Base-by-base conservation (phyloP, 805 yeast genomes). In the Yarrowia sp. region DNA sequence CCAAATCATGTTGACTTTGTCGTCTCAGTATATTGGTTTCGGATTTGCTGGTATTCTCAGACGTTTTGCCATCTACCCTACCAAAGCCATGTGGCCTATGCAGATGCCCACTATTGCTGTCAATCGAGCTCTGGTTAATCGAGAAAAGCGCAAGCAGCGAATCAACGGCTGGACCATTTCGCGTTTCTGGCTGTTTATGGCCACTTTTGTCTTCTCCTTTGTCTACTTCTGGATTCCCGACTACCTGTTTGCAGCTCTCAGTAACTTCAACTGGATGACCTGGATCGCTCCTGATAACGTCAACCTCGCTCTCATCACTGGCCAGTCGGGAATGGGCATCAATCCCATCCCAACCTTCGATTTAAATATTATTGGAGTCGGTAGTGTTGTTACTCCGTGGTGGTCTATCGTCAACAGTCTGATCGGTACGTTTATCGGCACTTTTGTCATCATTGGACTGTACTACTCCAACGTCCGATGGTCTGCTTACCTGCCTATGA, bases 211-310 rank as follows among this genome's bases (percentile, higher is more conserved):
- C 15, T 72, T 73, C 15, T 74, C 81, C 35, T 85, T 86, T 69
- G 65, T 79, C 8, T 87, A 86, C 83, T 84, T 82, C 71, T 87
- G 88, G 86, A 75, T 87, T 68, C 90, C 92, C 8, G 87, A 86
- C 61, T 87, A 78, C 72, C 77, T 88, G 17, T 86, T 86, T 75
- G 77, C 78, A 22, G 90, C 86, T 1, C 79, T 88, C 57, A 80
- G 86, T 1, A 81, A 81, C 69, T 88, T 89, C 75, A 83, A 79
- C 69, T 85, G 88, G 88, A 81, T 83, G 70, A 80, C 75, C 35
- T 84, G 88, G 87, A 83, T 83, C 53, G 76, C 68, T 0, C 76
- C 77, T n/a, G 72, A 84, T 67, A 86, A 86, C 70, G 83, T 84
- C 65, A 77, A 81, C 41, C 81, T 84, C 5, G 86, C 86, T 68